Evolutionary conservation across 2,329 filamentous ascomycete species (phyloP), one percentile per base, ranked within the genome.

Genomic region (Fusarium newnesense): DNA sequence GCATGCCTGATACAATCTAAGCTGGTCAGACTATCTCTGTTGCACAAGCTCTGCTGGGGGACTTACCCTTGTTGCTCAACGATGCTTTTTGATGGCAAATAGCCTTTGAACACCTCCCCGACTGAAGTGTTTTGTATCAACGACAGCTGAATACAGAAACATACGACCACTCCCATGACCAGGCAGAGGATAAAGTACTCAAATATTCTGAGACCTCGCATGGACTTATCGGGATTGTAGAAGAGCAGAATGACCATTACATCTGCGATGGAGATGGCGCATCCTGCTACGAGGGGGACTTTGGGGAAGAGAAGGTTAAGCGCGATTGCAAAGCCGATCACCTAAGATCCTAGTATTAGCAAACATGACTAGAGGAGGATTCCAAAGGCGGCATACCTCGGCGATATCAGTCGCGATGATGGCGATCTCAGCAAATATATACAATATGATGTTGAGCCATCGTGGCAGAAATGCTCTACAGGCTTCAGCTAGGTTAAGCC

Each of bases 331-430:
- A 90, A 92, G 57, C 91, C 91, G 72, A 93, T 93, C 26, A 93
- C 91, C 86, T 79, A 6, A 1, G 6, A 10, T 2, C 7, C 21
- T 9, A 1, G 4, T 43, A 9, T 43, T 24, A 43, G 42, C 10
- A 12, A 24, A 24, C n/a, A 24, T 39, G 40, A 15, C 32, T 6
- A 34, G 2, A 13, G 32, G 28, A 30, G 28, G 4, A 30, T 13
- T 15, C 12, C 12, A 34, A 13, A 15, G 32, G 13, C 13, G 32
- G 7, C 40, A 19, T 60, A 79, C 77, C 74, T 93, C 91, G 64
- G 91, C 91, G 72, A 93, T 89, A 78, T 93, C 91, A 0, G 91
- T 93, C 1, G 91, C 91, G 60, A 93, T 90, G 64, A 93, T 93
- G 67, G 91, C 91, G 9, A 87, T 82, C 79, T 93, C 91, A 4